Evolutionary conservation across 2,329 filamentous ascomycete species (phyloP).

Genomic region (Sporothrix globosa): DNA sequence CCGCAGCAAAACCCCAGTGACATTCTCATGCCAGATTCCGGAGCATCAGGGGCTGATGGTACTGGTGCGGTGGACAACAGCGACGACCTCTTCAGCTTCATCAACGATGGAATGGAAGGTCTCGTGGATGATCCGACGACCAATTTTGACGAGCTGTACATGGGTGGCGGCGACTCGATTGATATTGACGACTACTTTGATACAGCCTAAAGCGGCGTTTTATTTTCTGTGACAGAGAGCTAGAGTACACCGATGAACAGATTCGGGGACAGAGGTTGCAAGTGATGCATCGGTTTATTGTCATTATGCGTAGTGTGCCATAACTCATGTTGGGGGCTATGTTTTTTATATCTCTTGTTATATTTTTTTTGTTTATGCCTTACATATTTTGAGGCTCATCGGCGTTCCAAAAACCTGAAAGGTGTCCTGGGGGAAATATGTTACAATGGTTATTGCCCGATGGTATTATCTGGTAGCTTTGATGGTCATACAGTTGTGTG

Average conservation of each 20-base stretch:
- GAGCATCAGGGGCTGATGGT: neutral
- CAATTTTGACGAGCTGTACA: conserved; percentile 56
- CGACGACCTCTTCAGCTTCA: conserved; percentile 54
- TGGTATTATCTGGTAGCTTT: neutral
- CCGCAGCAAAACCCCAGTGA: conserved; percentile 36
- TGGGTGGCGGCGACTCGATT: conserved; percentile 51
- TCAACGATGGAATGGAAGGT: conserved; percentile 48
- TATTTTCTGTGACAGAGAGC: neutral
- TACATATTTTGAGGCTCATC: neutral
- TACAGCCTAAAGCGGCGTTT: neutral
- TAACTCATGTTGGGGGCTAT: neutral
- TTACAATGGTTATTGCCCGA: neutral
- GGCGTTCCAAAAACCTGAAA: neutral
- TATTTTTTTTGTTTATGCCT: neutral
- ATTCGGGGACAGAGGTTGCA: neutral
- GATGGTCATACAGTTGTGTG: no score
- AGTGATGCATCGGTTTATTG: neutral
- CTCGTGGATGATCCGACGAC: conserved; percentile 46
- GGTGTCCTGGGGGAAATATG: neutral
- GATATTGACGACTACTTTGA: conserved; percentile 37
- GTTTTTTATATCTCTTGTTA: neutral
- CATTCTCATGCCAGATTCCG: neutral
- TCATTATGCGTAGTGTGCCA: conserved; percentile 4
- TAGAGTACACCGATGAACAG: neutral
- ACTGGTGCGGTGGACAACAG: conserved; percentile 40